A percentile compares a stretch with the other conserved stretches of the same genome.
These are phyloP conservation scores for Xylaria sp. DNA, from an alignment of 495 filamentous ascomycete genomes.

Conservation along the genomic window DNA sequence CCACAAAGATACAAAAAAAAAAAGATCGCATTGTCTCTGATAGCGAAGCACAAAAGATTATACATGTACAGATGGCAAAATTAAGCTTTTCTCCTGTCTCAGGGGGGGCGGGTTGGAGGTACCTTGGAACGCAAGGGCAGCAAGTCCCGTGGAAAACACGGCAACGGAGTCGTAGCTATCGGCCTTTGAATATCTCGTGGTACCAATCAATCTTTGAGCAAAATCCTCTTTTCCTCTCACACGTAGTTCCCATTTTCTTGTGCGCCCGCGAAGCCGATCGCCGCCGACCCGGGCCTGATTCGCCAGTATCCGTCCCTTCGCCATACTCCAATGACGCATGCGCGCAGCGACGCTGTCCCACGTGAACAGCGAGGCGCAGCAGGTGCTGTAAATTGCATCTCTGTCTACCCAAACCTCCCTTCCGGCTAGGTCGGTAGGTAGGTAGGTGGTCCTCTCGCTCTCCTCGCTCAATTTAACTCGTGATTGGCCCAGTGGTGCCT, in stretches of 20 bases:
- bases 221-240: background rate
- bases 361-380: constrained; percentile 9
- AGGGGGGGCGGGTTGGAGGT: no score
- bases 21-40: background rate
- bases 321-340: background rate
- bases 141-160: background rate
- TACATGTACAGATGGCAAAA: background rate
- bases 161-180: background rate
- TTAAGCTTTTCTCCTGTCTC: background rate
- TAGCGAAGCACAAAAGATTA: background rate
- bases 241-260: constrained; percentile 7
- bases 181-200: constrained; percentile 13
- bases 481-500: background rate
- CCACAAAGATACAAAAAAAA: background rate
- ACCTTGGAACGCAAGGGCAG: background rate
- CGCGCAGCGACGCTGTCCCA: constrained; percentile 18
- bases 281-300: constrained; percentile 14
- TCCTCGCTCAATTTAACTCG: background rate
- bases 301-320: constrained; percentile 10
- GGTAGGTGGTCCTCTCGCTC: no score
- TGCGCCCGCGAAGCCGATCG: background rate
- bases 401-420: background rate
- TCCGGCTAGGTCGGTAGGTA: no score
- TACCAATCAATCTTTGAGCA: constrained; percentile 21
- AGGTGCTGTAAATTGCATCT: background rate